A percentile compares a stretch with the other conserved stretches of the same genome.
Conservation (phyloP, 345 rosid species). For the Citrus inodora region DNA sequence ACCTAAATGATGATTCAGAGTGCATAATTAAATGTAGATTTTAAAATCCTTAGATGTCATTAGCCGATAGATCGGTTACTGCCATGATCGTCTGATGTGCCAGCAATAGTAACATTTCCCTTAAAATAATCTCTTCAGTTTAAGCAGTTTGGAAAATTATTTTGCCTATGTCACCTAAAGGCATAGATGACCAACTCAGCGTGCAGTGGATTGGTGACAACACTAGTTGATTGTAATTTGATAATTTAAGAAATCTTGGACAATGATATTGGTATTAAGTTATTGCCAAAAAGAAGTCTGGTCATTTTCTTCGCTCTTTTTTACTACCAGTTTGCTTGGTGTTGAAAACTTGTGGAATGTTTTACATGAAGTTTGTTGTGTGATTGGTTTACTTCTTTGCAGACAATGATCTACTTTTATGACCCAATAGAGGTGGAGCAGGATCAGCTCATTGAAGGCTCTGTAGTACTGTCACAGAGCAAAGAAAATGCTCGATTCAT, state of each 20-base stretch:
- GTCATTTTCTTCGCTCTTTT: not conserved
- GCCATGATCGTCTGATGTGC: not conserved
- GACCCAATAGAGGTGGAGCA: conserved; percentile 91
- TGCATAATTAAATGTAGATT: not conserved
- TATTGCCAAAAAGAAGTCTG: not conserved
- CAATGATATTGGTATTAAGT: not conserved
- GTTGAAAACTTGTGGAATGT: not conserved
- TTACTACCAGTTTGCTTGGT: not conserved
- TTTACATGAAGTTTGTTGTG: not conserved
- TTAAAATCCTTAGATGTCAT: not conserved
- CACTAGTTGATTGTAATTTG: not conserved
- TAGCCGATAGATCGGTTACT: not conserved
- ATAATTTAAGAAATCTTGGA: not conserved
- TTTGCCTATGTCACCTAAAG: not conserved
- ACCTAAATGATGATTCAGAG: not conserved
- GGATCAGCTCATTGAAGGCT: conserved; percentile 87
- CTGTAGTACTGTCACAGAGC: conserved; percentile 76
- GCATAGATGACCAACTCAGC: not conserved
- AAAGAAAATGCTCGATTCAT: conserved; percentile 87
- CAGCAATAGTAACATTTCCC: not conserved
- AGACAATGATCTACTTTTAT: conserved; percentile 90
- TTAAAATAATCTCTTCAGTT: not conserved
- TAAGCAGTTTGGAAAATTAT: not conserved
- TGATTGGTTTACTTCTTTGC: conserved; percentile 30
- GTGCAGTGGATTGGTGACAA: not conserved